These are phyloP conservation scores for Phylloporus arenicola DNA, from an alignment of 768 basidiomycete genomes.

Conservation along the genomic window DNA sequence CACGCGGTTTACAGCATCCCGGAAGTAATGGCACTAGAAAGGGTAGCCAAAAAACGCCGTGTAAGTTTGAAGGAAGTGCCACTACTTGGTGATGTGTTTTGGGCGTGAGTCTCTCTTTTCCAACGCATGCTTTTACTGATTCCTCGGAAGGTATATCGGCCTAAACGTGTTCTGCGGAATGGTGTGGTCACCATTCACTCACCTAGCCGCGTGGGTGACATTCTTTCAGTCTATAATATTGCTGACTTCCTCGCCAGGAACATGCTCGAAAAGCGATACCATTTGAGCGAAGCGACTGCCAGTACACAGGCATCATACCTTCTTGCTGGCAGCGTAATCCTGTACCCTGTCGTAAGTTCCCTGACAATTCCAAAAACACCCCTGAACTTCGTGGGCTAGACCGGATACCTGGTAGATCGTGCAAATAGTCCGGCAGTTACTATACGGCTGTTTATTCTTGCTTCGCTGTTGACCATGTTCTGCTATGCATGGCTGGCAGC, in stretches of 20 bases:
- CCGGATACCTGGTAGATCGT: constrained; percentile 61
- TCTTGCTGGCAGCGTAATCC: constrained; percentile 58
- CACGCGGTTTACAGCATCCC: constrained; percentile 42
- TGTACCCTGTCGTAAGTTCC: constrained; percentile 61
- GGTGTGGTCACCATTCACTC: constrained; percentile 74
- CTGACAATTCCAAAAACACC: not conserved
- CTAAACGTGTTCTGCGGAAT: constrained; percentile 72
- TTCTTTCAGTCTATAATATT: not conserved
- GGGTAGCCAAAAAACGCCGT: constrained; percentile 59
- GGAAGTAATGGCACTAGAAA: constrained; percentile 58
- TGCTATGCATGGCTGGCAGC: constrained; percentile 65
- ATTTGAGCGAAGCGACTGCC: constrained; percentile 53
- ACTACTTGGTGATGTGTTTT: constrained; percentile 70
- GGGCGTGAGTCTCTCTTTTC: constrained; percentile 48
- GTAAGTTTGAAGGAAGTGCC: constrained; percentile 58
- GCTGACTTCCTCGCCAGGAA: constrained; percentile 41
- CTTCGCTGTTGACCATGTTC: constrained; percentile 53
- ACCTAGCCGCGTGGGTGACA: constrained; percentile 61
- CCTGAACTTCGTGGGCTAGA: constrained; percentile 31
- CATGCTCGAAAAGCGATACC: constrained; percentile 64
- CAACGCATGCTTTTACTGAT: constrained; percentile 2
- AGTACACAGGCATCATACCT: constrained; percentile 66
- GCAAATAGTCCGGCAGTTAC: constrained; percentile 54
- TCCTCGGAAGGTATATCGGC: constrained; percentile 53
- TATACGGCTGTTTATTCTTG: constrained; percentile 50